Percentiles rank a stretch among this genome's conserved stretches.
phyloP scores from a whole-genome alignment of 345 rosid genomes.

The Eucalyptus viminalis region DNA sequence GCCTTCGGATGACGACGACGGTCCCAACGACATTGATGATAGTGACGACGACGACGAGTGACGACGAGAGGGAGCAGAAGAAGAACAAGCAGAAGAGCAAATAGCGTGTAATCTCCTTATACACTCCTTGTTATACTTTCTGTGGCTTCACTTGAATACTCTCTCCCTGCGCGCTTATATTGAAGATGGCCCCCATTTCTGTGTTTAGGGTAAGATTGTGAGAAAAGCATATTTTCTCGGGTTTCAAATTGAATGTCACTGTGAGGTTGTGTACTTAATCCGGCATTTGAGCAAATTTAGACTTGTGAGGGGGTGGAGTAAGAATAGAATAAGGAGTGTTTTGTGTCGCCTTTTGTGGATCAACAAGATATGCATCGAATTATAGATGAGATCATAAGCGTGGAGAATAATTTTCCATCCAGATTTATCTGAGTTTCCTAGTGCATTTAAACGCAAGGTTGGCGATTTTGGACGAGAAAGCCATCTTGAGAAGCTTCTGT shows the following conservation, averaged over 20 bases:
- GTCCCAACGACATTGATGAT: neutral
- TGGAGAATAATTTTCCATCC: neutral
- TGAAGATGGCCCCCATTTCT: neutral
- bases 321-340: neutral
- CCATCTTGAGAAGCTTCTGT: neutral
- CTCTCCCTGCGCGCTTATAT: neutral
- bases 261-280: neutral
- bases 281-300: neutral
- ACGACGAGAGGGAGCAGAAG: neutral
- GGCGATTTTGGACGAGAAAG: neutral
- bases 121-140: neutral
- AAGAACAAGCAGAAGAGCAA: neutral
- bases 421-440: neutral
- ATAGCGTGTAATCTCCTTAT: neutral
- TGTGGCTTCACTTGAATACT: neutral
- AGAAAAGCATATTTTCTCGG: neutral
- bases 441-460: neutral
- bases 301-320: neutral
- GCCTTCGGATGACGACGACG: constrained; percentile 39
- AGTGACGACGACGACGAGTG: neutral
- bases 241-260: neutral
- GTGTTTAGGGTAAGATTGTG: neutral
- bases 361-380: neutral
- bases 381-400: neutral
- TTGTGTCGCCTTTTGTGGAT: neutral